phyloP scores from a whole-genome alignment of 1,284 basidiomycete genomes.

The Rhodofomes roseus region DNA sequence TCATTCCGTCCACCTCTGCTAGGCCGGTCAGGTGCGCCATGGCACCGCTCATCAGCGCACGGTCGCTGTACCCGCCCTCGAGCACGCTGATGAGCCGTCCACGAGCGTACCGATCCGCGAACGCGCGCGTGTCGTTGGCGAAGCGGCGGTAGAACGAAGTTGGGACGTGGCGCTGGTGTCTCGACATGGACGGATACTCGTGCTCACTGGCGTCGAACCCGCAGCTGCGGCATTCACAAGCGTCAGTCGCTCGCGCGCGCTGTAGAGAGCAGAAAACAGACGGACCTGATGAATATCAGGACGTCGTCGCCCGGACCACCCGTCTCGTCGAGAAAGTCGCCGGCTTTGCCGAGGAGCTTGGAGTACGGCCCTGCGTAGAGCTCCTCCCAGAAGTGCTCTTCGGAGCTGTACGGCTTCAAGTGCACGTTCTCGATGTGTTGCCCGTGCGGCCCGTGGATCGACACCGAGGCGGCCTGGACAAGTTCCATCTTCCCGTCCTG shows the following conservation, averaged over 20 bases:
- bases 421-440: slow-evolving; percentile 94
- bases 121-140: slow-evolving; percentile 64
- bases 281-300: slow-evolving; percentile 86
- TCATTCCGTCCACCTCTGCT: slow-evolving; percentile 31
- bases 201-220: slow-evolving; percentile 96
- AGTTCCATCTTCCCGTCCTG: slow-evolving; percentile 79
- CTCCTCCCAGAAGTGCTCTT: slow-evolving; percentile 74
- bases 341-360: slow-evolving; percentile 70
- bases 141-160: slow-evolving; percentile 86
- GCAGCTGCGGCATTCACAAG: slow-evolving; percentile 39
- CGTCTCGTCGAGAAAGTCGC: slow-evolving; percentile 69
- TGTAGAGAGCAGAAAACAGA: slow-evolving; percentile 23
- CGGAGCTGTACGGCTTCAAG: slow-evolving; percentile 70
- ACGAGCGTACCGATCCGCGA: slow-evolving; percentile 64
- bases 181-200: slow-evolving; percentile 88
- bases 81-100: slow-evolving; percentile 85
- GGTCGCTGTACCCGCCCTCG: slow-evolving; percentile 94
- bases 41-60: slow-evolving; percentile 77
- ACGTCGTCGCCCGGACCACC: slow-evolving; percentile 67
- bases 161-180: slow-evolving; percentile 90
- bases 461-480: slow-evolving; percentile 83
- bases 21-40: slow-evolving; percentile 80
- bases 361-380: slow-evolving; percentile 72
- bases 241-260: background rate
- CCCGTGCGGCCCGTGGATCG: slow-evolving; percentile 79